Conservation (phyloP, 345 rosid genomes). For the Pistacia atlantica region DNA sequence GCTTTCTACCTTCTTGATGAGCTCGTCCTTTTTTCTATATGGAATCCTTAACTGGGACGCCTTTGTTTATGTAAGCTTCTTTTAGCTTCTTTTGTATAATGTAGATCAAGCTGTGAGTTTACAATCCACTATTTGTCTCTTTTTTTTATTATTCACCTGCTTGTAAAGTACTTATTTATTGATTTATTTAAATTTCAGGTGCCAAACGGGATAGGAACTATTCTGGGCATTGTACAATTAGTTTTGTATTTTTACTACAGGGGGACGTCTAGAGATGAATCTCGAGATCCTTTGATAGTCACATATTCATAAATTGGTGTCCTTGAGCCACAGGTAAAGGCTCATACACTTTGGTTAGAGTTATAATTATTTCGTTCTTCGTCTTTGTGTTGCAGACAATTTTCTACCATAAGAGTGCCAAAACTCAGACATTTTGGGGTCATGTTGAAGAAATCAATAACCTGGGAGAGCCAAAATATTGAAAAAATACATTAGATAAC, state of each 20-base stretch:
- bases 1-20: slow-evolving; percentile 86
- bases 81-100: not conserved
- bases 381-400: not conserved
- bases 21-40: slow-evolving; percentile 64
- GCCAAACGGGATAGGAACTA: slow-evolving; percentile 82
- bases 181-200: slow-evolving; percentile 45
- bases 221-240: slow-evolving; percentile 75
- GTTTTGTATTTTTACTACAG: slow-evolving; percentile 62
- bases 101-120: not conserved
- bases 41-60: slow-evolving; percentile 67
- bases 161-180: not conserved
- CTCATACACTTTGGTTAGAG: no score
- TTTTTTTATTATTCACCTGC: not conserved
- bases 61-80: slow-evolving; percentile 66
- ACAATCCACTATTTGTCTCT: not conserved
- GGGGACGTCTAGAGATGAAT: slow-evolving; percentile 32
- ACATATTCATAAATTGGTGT: slow-evolving; percentile 34
- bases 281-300: slow-evolving; percentile 60
- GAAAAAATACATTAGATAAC: not conserved
- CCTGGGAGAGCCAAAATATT: not conserved
- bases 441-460: no score
- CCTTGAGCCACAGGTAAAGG: not conserved
- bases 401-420: not conserved
- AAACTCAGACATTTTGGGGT: no score
- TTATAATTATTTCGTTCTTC: not conserved